Evolutionary conservation across 768 basidiomycete species (phyloP), one percentile per base, ranked within the genome.

Genomic region (Myochromella boudieri): DNA sequence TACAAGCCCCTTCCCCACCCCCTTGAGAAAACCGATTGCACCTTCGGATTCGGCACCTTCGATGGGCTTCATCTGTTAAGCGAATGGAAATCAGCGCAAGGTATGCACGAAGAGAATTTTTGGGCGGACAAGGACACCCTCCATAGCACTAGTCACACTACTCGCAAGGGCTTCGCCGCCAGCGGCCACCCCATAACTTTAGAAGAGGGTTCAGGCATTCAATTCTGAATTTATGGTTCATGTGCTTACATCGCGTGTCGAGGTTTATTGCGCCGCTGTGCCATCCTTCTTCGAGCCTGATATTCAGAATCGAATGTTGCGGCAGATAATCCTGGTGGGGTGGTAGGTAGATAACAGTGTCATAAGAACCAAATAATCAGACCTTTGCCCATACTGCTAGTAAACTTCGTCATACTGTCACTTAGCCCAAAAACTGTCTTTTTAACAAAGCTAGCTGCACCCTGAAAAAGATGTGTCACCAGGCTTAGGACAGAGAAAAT

Each of bases 331-430:
- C 95, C 94, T 95, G 44, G n/a, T 12, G 11, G 32, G 24, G 41
- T 17, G 18, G 8, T 22, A 2, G 6, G 29, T 24, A 12, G 24
- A 8, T 14, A 29, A 14, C 20, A 3, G 24, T 31, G 10, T 14
- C 20, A 11, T 8, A 38, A 8, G 9, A 24, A 22, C 20, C 6
- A 42, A 49, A 37, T 14, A 17, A 22, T 32, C 18, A 37, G 34
- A 89, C 93, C 94, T 77, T 99, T 99, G 33, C 95, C 92, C 51
- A 99, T 84, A 63, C 93, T 97, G 53, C 94, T 91, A 1, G 97
- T 98, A 60, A 99, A 87, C 67, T 97, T 98, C n/a, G 95, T 95
- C 62, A 99, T 74, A 61, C 92, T 95, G 60, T 99, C 95, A 26
- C 90, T 89, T 33, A 99, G 64, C 28, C 97, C 97, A 58, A 98